Conservation (phyloP, 73 alveolate species). For the Paramecium primaurelia region DNA sequence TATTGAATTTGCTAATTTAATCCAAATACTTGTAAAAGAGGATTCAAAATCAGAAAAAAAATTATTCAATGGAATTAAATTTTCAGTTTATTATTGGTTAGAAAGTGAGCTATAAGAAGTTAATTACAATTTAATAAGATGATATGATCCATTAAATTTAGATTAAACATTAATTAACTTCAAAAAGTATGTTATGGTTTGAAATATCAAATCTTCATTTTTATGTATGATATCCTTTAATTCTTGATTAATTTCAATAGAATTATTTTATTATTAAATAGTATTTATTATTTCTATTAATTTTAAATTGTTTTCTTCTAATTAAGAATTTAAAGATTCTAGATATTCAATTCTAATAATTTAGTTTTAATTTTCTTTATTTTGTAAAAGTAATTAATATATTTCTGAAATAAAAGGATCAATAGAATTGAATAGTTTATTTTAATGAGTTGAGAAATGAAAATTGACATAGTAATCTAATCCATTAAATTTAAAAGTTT, state of each 20-base stretch:
- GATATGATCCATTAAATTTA: not conserved
- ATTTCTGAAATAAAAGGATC: not conserved
- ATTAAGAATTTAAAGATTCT: not conserved
- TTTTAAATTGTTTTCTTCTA: not conserved
- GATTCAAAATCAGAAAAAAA: not conserved
- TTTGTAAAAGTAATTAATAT: not conserved
- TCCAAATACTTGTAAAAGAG: not conserved
- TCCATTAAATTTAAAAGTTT: not conserved
- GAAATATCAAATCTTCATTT: not conserved
- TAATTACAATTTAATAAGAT: not conserved
- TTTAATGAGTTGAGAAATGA: not conserved
- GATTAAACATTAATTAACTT: not conserved
- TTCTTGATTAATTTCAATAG: not conserved
- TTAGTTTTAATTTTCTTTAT: not conserved
- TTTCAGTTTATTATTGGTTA: not conserved
- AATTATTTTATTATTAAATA: not conserved
- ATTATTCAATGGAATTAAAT: not conserved
- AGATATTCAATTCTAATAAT: not conserved
- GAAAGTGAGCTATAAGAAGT: not conserved
- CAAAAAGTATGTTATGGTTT: not conserved
- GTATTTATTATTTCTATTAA: not conserved
- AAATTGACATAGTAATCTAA: not conserved
- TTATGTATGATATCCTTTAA: not conserved
- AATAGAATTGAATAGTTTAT: not conserved
- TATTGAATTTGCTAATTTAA: not conserved